Evolutionary conservation across 2,329 filamentous ascomycete species (phyloP).

Genomic region (Pezicula rhizophila): DNA sequence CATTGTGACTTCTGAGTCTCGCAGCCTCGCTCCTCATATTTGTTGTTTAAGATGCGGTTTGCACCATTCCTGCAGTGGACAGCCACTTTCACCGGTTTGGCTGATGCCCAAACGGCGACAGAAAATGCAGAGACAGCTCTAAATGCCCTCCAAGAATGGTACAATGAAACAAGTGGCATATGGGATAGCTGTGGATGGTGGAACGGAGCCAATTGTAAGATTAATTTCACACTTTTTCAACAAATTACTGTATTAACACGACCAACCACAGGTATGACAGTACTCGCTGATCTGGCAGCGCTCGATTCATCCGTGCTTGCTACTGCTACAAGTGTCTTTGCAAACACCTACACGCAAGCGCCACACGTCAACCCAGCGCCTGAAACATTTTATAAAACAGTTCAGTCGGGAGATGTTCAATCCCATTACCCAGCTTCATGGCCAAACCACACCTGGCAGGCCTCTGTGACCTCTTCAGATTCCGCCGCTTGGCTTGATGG

Average conservation of each 20-base stretch:
- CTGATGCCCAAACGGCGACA: neutral
- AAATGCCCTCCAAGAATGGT: slow-evolving; percentile 52
- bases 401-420: neutral
- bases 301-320: slow-evolving; percentile 29
- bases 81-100: no score
- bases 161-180: slow-evolving; percentile 52
- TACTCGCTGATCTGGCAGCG: slow-evolving; percentile 44
- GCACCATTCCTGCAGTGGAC: no score
- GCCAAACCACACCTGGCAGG: no score
- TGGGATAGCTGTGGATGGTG: slow-evolving; percentile 67
- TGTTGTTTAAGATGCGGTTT: no score
- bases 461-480: neutral
- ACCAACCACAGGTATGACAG: slow-evolving; percentile 38
- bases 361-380: slow-evolving; percentile 17
- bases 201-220: slow-evolving; percentile 58
- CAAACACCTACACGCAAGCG: slow-evolving; percentile 33
- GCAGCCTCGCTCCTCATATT: no score
- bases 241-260: no score
- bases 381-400: slow-evolving; percentile 6
- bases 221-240: no score
- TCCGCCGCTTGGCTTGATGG: slow-evolving; percentile 41
- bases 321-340: slow-evolving; percentile 33
- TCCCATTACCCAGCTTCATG: no score
- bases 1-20: no score
- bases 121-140: slow-evolving; percentile 28